Conservation (phyloP, 2,329 filamentous ascomycete genomes). For the Trichoderma sp. region DNA sequence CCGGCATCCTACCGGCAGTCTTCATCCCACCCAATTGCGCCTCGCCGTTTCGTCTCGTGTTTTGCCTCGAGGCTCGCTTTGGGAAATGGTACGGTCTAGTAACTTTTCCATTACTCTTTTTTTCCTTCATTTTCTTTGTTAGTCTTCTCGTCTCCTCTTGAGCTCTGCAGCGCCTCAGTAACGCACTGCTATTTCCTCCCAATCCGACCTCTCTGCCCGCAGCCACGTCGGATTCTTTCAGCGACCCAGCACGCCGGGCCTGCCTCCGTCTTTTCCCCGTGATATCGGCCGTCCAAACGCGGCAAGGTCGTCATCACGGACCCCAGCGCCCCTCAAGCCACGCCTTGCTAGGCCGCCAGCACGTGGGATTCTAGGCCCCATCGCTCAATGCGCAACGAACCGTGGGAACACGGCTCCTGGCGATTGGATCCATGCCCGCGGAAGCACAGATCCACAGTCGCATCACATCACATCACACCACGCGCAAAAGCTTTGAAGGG, state of each 20-base stretch:
- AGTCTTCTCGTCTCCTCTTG: background rate
- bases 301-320: constrained; percentile 12
- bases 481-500: background rate
- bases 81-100: background rate
- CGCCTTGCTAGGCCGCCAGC: constrained; percentile 18
- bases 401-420: constrained; percentile 2
- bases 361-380: constrained; percentile 22
- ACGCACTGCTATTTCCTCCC: background rate
- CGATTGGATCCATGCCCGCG: background rate
- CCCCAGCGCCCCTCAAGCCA: constrained; percentile 7
- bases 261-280: constrained; percentile 6
- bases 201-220: background rate
- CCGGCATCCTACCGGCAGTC: background rate
- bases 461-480: background rate
- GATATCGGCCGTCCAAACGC: constrained; percentile 8
- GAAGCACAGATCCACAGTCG: background rate
- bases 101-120: too few species aligned
- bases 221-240: background rate
- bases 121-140: background rate
- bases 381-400: constrained; percentile 12
- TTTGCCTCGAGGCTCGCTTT: background rate
- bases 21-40: constrained; percentile 6
- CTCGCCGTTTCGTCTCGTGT: background rate
- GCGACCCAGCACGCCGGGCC: background rate
- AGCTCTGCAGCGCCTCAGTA: background rate